Evolutionary conservation across 441 rosid genomes (phyloP), one percentile per base, ranked within the genome.

Genomic region (Croton setiger): DNA sequence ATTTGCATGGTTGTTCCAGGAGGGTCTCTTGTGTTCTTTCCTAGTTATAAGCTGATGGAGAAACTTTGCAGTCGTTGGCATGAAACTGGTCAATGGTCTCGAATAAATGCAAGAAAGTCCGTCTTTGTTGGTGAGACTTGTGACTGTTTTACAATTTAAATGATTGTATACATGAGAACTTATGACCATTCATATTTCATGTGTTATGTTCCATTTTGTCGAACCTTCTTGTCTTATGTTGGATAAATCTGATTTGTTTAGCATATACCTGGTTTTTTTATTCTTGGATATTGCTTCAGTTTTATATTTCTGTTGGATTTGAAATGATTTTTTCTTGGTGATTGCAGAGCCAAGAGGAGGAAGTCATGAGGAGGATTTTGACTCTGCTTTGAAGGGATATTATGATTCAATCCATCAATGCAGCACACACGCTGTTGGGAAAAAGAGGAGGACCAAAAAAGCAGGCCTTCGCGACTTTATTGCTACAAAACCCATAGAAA

Each of bases 41-140:
- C 98, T 59, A 96, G 99, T 84, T 96, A 92, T 85, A 96, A 89
- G 77, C 79, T 96, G 81, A 89, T 96, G 98, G 97, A 91, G 74
- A 96, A 91, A 78, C 82, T 96, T 63, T 81, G 88, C 78, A 83
- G 67, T 39, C 94, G 98, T 66, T 96, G 99, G 99, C 93, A 68
- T 45, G 85, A 84, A 84, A 92, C 99, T 72, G 96, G 96, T 48
- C 98, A 89, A 84, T 96, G 97, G 99, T 81, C 84, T 31, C 85
- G 73, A 68, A 83, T 96, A 60, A 83, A 86, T 83, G 88, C 86
- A 54, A 78, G 71, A 71, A 96, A 91, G 78, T 60, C 87, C 53
- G 77, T 89, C 37, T 92, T 85, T 82, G 85, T 86, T 60, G 99
- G 99, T 96, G 75, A 78, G 84, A 21, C 62, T 66, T 71, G 20